phyloP scores from a whole-genome alignment of 169 alveolate species.

The Plasmodium billcollinsi region DNA sequence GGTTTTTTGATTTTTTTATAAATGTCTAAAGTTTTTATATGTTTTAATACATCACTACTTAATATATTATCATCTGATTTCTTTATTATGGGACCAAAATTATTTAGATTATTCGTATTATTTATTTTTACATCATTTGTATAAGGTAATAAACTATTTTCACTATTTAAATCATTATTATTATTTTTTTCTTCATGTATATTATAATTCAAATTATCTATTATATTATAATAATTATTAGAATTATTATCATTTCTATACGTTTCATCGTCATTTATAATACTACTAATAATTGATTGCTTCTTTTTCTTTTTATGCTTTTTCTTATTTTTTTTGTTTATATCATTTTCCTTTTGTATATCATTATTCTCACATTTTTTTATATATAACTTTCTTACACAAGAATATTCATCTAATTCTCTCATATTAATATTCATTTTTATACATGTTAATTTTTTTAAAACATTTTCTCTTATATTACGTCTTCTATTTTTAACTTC shows the following conservation, averaged over 20 bases:
- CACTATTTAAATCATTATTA: neutral
- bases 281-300: conserved; percentile 53
- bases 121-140: conserved; percentile 3
- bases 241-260: conserved; percentile 29
- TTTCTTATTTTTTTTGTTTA: conserved; percentile 45
- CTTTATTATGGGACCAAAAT: conserved; percentile 50
- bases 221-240: neutral
- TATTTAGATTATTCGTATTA: conserved; percentile 3
- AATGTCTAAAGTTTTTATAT: conserved; percentile 79
- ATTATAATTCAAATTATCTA: conserved; percentile 6
- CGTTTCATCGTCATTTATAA: conserved; percentile 62
- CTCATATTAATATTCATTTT: conserved; percentile 68
- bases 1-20: conserved; percentile 83
- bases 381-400: conserved; percentile 59
- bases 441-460: conserved; percentile 60
- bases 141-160: conserved; percentile 27
- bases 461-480: conserved; percentile 59
- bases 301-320: neutral
- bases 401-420: conserved; percentile 71
- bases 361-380: conserved; percentile 47
- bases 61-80: conserved; percentile 67
- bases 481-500: conserved; percentile 50
- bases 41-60: conserved; percentile 82
- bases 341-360: conserved; percentile 32
- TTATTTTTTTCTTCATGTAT: conserved; percentile 19